Conservation (phyloP, 192 early-diverging fungal genomes). For the Chytriomyces sp. region DNA sequence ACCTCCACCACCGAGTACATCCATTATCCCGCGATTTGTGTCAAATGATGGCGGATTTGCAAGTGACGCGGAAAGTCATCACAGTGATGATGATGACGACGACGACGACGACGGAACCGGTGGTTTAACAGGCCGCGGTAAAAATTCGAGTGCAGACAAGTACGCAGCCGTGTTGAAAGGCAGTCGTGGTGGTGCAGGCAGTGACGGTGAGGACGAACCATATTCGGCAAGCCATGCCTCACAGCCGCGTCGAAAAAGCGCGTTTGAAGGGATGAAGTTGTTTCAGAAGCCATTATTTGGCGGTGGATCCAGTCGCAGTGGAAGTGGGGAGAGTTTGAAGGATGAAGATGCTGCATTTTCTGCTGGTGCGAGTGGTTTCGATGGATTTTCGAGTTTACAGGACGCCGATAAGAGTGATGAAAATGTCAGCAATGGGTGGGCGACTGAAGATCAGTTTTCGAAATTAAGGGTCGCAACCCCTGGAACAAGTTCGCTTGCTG, state of each 20-base stretch:
- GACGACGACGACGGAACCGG: constrained; percentile 19
- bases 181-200: neutral
- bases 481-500: neutral
- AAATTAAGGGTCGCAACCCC: neutral
- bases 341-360: neutral
- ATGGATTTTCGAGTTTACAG: neutral
- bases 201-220: neutral
- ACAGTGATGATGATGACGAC: neutral
- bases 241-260: neutral
- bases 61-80: neutral
- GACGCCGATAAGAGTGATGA: neutral
- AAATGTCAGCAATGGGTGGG: neutral
- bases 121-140: neutral
- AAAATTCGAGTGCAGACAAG: neutral
- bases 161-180: constrained; percentile 21
- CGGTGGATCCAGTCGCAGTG: neutral
- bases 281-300: neutral
- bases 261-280: neutral
- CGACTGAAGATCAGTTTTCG: constrained; percentile 3
- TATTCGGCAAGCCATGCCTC: neutral
- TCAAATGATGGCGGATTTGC: too few species aligned
- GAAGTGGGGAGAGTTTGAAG: neutral
- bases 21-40: neutral
- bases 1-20: neutral
- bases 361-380: neutral